Percentiles rank a stretch among this genome's conserved stretches.
These are phyloP conservation scores for Kickxella alabastrina DNA, from an alignment of 192 early-diverging fungal species.

Conservation along the genomic window DNA sequence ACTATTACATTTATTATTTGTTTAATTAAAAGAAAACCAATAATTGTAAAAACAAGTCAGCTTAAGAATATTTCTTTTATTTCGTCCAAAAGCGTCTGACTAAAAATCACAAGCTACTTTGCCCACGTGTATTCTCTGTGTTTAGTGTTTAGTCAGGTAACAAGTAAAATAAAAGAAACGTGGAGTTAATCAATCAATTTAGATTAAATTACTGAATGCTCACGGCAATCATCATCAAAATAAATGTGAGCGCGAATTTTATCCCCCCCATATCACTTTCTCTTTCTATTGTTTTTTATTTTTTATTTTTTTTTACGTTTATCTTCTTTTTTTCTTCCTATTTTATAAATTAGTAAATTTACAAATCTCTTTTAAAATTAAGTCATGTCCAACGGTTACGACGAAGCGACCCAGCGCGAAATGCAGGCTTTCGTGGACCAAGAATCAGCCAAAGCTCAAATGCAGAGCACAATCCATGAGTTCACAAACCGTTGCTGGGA, in stretches of 20 bases:
- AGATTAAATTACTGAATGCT: too few species aligned
- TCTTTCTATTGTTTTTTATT: background rate
- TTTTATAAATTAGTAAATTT: background rate
- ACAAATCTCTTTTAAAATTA: too few species aligned
- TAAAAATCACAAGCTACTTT: too few species aligned
- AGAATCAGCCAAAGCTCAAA: slow-evolving; percentile 57
- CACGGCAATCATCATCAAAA: too few species aligned
- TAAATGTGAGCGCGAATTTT: too few species aligned
- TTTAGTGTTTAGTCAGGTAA: too few species aligned
- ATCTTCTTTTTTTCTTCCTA: background rate
- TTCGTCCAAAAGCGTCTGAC: too few species aligned
- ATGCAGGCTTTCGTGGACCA: slow-evolving; percentile 57
- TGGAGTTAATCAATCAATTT: background rate
- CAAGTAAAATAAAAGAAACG: background rate
- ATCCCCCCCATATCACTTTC: too few species aligned
- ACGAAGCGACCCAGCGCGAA: slow-evolving; percentile 57
- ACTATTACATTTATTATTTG: background rate
- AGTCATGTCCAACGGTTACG: slow-evolving; percentile 32
- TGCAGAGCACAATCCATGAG: slow-evolving; percentile 57
- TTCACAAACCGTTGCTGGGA: slow-evolving; percentile 70
- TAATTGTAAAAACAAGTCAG: too few species aligned
- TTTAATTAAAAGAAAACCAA: background rate
- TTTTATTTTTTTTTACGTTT: background rate
- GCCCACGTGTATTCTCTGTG: too few species aligned
- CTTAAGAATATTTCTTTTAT: too few species aligned